Conservation (phyloP, 768 basidiomycete species). For the Mycena filopes region DNA sequence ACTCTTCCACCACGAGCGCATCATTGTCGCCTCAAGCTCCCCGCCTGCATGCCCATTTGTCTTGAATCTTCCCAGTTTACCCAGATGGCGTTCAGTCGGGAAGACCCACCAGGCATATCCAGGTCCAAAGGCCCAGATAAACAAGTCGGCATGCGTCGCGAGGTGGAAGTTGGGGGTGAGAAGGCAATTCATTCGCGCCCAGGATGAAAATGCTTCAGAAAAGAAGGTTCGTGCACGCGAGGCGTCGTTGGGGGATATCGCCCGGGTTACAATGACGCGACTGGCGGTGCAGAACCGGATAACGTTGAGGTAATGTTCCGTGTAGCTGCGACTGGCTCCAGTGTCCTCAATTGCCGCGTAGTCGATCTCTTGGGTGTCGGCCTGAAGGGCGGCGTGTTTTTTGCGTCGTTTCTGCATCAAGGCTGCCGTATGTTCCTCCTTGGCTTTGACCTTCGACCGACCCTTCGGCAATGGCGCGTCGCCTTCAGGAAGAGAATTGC, state of each 20-base stretch:
- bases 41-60: too few species aligned
- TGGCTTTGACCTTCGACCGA: constrained; percentile 2
- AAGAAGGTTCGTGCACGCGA: not conserved
- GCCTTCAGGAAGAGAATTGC: not conserved
- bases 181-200: constrained; percentile 1
- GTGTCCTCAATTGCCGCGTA: constrained; percentile 2
- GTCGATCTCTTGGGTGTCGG: not conserved
- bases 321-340: constrained; percentile 4
- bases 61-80: too few species aligned
- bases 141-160: not conserved
- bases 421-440: not conserved
- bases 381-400: constrained; percentile 1
- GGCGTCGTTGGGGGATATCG: constrained; percentile 2
- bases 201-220: constrained; percentile 4
- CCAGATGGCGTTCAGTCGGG: too few species aligned
- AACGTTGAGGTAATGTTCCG: constrained; percentile 6
- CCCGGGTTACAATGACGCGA: not conserved
- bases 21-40: not conserved
- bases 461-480: not conserved
- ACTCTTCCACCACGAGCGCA: not conserved
- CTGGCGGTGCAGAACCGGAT: constrained; percentile 4
- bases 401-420: constrained; percentile 1
- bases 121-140: constrained; percentile 4
- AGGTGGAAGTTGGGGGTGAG: constrained; percentile 12
- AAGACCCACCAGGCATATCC: too few species aligned